Evolutionary conservation across 495 filamentous ascomycete genomes (phyloP), one percentile per base, ranked within the genome.

Genomic region (Podospora pseudocomata): DNA sequence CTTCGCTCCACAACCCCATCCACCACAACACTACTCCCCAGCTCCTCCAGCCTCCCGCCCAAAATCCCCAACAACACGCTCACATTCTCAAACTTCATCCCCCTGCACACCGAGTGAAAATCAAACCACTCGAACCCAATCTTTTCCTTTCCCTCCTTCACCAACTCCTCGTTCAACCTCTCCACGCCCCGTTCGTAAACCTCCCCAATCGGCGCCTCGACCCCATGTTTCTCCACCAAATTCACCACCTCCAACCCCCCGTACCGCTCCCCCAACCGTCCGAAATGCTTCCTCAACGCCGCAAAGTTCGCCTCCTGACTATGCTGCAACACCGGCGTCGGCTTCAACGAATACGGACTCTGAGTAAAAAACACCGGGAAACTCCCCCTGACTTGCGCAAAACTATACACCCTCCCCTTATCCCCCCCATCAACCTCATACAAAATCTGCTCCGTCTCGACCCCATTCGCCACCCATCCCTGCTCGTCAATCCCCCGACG

Each of bases 1-100:
- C 75, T 83, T 11, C 13, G 6, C 7, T 74, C 68, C 23, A 82
- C 70, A 6, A 88, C 68, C 16, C 83, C 85, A 28, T 84, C 78
- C 18, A 82, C 79, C 49, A 87, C 78, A 1, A 89, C 84, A 0
- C 87, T 88, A 70, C 87, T 90, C 11, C 90, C 88, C 65, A 88
- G 86, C 5, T 82, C 77, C 64, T 87, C 87, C 18, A 97, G 77
- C 9, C 83, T 87, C 18, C 80, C 74, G 6, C 82, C 85, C n/a
- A 97, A 75, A 2, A 80, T 86, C 44, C 93, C 84, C 62, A 98
- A 81, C 2, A 97, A 85, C 13, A 88, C 77, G 60, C 86, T 88
- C 5, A 98, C 93, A 61, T 97, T 97, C 76, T 97, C 93, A 73
- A 97, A 98, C 67, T 92, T 94, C 95, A 98, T 97, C 0, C 94